Conservation (phyloP, 306 rosid species). For the Comarum palustre region DNA sequence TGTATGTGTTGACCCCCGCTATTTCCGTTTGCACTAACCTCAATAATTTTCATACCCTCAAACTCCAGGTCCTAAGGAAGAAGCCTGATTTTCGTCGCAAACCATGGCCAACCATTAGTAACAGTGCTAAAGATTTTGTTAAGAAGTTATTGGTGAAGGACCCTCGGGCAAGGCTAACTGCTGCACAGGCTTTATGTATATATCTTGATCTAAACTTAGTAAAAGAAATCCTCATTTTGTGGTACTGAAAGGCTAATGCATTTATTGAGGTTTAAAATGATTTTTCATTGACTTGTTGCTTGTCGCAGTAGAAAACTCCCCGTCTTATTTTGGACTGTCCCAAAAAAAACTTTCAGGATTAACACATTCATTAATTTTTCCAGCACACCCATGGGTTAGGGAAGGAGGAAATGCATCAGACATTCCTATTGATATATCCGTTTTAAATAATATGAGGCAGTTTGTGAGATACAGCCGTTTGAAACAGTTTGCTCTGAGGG, state of each 20-base stretch:
- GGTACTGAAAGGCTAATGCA: slow-evolving; percentile 13
- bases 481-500: slow-evolving; percentile 97
- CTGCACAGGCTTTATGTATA: slow-evolving; percentile 99
- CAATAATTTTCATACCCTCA: slow-evolving; percentile 14
- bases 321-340: background rate
- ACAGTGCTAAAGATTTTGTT: slow-evolving; percentile 82
- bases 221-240: slow-evolving; percentile 16
- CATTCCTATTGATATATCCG: slow-evolving; percentile 94
- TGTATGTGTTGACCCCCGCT: background rate
- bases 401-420: slow-evolving; percentile 95
- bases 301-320: background rate
- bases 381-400: slow-evolving; percentile 97
- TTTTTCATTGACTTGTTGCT: background rate
- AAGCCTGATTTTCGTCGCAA: slow-evolving; percentile 97
- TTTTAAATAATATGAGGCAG: slow-evolving; percentile 84
- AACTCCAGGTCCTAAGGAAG: slow-evolving; percentile 70
- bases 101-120: slow-evolving; percentile 87
- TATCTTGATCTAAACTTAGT: slow-evolving; percentile 28
- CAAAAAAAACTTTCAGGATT: slow-evolving; percentile 3
- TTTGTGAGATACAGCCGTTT: slow-evolving; percentile 89
- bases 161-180: slow-evolving; percentile 92
- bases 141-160: slow-evolving; percentile 94
- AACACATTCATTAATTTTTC: slow-evolving; percentile 33
- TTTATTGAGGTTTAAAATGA: background rate
- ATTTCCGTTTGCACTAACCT: background rate